Evolutionary conservation across 2,329 filamentous ascomycete species (phyloP), one percentile per base, ranked within the genome.

Genomic region (Chaetomiaceae sp.): DNA sequence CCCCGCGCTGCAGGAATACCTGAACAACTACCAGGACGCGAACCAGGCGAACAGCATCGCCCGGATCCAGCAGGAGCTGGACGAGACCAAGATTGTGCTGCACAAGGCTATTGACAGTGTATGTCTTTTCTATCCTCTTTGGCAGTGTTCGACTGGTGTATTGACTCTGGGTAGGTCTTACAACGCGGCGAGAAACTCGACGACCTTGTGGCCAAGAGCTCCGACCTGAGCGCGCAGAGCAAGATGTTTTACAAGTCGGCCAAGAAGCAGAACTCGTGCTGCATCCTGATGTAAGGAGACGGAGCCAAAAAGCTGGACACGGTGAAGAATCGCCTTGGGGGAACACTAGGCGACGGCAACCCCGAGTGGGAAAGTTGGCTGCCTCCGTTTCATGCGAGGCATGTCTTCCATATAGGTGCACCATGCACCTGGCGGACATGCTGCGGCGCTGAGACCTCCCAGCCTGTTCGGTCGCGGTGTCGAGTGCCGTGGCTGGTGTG

Each of bases 171-270:
- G 27, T 33, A 63, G 61, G 60, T 79, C 48, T 72, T 96, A 66
- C 87, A 96, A 77, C 82, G 94, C 58, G 94, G 91, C 38, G 91
- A 97, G 82, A 97, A 96, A 81, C 90, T 99, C 63, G 92, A 97
- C 68, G 89, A 88, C 64, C 74, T 99, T 63, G 92, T 97, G 42
- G 85, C 86, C 60, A 97, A 97, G 83, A 95, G 89, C 66, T 90
- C 96, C 64, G 89, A 86, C 12, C 73, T 99, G 66, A 95, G 89
- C 72, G 82, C 84, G 46, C 88, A 94, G 78, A 96, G 90, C 75
- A 97, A 96, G 81, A 92, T 95, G 87, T 99, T 99, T 71, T 97
- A 97, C 72, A 90, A 87, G 87, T 71, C 57, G 78, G 86, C 86
- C 66, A 89, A 89, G 79, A 89, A 89, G 74, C 85, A 89, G 69